Percentiles rank a stretch among this genome's conserved stretches.
phyloP scores from a whole-genome alignment of 169 alveolate genomes.

The Theileria orientalis region DNA sequence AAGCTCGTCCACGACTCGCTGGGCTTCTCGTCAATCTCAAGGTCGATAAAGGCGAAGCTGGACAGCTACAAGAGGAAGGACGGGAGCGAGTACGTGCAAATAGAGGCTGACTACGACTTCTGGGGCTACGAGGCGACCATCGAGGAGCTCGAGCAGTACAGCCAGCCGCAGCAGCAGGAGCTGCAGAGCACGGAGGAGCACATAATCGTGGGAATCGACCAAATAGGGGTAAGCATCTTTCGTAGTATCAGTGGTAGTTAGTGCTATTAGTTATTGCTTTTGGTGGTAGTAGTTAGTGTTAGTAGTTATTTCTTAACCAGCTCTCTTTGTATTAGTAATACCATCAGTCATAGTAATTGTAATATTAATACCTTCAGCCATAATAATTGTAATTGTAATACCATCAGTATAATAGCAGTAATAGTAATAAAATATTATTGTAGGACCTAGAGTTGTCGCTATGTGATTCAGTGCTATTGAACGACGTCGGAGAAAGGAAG shows the following conservation, averaged over 20 bases:
- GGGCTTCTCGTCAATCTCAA: constrained; percentile 9
- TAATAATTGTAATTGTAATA: no score
- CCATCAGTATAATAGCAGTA: not conserved
- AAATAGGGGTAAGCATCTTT: no score
- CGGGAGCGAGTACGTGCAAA: not conserved
- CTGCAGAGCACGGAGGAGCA: constrained; percentile 6
- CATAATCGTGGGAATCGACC: constrained; percentile 48
- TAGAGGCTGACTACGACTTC: constrained; percentile 59
- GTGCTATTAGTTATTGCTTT: no score
- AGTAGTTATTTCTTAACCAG: no score
- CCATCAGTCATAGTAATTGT: not conserved
- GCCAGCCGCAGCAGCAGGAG: not conserved
- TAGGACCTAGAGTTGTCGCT: constrained; percentile 45
- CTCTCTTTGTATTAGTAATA: not conserved
- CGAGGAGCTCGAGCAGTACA: not conserved
- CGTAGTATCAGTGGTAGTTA: no score
- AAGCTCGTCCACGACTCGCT: constrained; percentile 3
- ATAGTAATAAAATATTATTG: not conserved
- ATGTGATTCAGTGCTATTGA: constrained; percentile 31
- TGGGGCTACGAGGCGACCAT: constrained; percentile 35
- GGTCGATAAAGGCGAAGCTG: constrained; percentile 20
- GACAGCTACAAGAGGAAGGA: constrained; percentile 6
- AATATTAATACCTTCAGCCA: not conserved
- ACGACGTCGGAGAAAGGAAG: constrained; percentile 11
- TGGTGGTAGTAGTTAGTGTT: no score